phyloP scores from a whole-genome alignment of 2,329 filamentous ascomycete species.

The Sporothrix pseudoabietina region DNA sequence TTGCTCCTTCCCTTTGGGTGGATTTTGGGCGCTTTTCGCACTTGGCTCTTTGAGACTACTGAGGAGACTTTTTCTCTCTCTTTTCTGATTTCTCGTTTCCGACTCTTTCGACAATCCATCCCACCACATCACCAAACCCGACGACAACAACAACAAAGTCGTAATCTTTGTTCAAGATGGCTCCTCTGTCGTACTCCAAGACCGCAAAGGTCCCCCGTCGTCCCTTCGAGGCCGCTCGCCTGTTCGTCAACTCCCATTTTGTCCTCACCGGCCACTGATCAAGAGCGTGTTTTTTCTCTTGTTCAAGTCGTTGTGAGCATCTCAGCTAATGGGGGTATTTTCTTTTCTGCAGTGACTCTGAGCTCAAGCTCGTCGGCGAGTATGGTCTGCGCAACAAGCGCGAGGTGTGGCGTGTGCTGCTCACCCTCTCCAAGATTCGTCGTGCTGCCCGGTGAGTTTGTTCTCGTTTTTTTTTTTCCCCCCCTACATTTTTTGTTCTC shows the following conservation, averaged over 20 bases:
- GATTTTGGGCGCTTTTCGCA: slow-evolving; percentile 10
- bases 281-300: slow-evolving; percentile 78
- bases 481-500: no score
- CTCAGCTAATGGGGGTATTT: slow-evolving; percentile 39
- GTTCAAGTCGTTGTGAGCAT: slow-evolving; percentile 82
- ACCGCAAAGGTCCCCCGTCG: slow-evolving; percentile 95
- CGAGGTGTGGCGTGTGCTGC: slow-evolving; percentile 99
- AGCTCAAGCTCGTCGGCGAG: slow-evolving; percentile 99
- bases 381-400: slow-evolving; percentile 99
- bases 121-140: slow-evolving; percentile 26
- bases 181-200: slow-evolving; percentile 85
- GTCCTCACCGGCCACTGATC: slow-evolving; percentile 73
- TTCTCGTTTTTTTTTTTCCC: neutral
- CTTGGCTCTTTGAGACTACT: neutral
- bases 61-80: neutral
- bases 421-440: slow-evolving; percentile 99
- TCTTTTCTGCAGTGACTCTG: slow-evolving; percentile 75
- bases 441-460: slow-evolving; percentile 93
- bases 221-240: slow-evolving; percentile 99
- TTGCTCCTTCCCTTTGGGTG: slow-evolving; percentile 12
- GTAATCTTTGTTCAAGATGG: slow-evolving; percentile 37
- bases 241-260: slow-evolving; percentile 71
- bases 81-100: slow-evolving; percentile 15
- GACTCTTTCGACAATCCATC: neutral
- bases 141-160: slow-evolving; percentile 28